Conservation (phyloP, 1,284 basidiomycete species). For the Peniophora sp. region DNA sequence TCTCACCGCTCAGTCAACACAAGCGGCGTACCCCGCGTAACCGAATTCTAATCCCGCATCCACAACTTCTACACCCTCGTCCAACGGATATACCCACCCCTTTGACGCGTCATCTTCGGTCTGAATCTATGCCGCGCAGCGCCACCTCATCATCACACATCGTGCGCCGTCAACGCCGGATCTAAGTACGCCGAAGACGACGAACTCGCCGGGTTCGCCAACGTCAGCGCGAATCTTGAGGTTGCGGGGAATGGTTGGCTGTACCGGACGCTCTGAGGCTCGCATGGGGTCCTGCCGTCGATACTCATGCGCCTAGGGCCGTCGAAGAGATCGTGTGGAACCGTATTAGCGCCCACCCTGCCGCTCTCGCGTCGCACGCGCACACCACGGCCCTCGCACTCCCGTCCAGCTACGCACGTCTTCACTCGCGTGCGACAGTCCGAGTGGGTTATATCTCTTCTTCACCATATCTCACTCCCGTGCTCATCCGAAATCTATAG, state of each 20-base stretch:
- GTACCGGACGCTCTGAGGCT: slow-evolving; percentile 61
- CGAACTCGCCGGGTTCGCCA: slow-evolving; percentile 26
- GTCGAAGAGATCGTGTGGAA: slow-evolving; percentile 63
- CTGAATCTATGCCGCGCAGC: slow-evolving; percentile 78
- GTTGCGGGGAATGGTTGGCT: slow-evolving; percentile 25
- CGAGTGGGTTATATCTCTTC: slow-evolving; percentile 47
- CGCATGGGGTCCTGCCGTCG: slow-evolving; percentile 41
- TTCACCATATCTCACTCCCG: slow-evolving; percentile 48
- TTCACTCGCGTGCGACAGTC: slow-evolving; percentile 56
- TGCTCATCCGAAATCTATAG: neutral
- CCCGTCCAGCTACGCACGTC: slow-evolving; percentile 70
- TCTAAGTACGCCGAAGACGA: slow-evolving; percentile 49
- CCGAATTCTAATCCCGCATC: slow-evolving; percentile 92
- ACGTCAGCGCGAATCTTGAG: neutral
- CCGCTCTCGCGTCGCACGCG: slow-evolving; percentile 58
- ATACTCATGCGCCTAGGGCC: slow-evolving; percentile 50
- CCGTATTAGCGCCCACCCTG: slow-evolving; percentile 72
- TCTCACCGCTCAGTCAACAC: slow-evolving; percentile 71
- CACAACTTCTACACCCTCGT: slow-evolving; percentile 72
- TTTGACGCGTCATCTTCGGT: slow-evolving; percentile 38
- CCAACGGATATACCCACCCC: slow-evolving; percentile 52
- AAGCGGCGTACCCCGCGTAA: slow-evolving; percentile 82
- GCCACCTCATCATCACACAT: slow-evolving; percentile 76
- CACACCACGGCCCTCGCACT: slow-evolving; percentile 85
- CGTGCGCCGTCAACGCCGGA: slow-evolving; percentile 37